These are phyloP conservation scores for Dothiorella sarmentorum DNA, from an alignment of 2,329 filamentous ascomycete species.

Conservation along the genomic window DNA sequence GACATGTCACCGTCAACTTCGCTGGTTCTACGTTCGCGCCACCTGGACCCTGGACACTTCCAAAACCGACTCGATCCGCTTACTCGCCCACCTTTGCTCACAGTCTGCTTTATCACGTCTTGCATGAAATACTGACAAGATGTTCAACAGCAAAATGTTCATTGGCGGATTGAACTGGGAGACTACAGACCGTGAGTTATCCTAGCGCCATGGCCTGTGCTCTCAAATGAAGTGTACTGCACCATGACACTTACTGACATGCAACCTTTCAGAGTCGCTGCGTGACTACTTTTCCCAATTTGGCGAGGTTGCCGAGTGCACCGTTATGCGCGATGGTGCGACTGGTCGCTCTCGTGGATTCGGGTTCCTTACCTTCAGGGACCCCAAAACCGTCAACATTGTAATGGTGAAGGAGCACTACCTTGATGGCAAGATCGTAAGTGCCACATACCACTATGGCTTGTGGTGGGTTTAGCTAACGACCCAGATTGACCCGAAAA, in stretches of 20 bases:
- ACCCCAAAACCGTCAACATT: constrained; percentile 95
- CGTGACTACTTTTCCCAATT: constrained; percentile 98
- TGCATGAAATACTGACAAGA: background rate
- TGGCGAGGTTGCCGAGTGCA: constrained; percentile 95
- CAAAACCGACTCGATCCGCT: constrained; percentile 13
- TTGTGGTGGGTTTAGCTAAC: background rate
- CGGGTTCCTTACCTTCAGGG: constrained; percentile 95
- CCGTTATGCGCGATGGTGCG: constrained; percentile 96
- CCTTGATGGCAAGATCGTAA: constrained; percentile 95
- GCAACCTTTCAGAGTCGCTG: constrained; percentile 70
- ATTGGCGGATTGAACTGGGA: constrained; percentile 99
- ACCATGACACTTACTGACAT: constrained; percentile 27
- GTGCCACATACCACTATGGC: constrained; percentile 33
- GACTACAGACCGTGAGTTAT: constrained; percentile 85
- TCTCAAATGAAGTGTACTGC: background rate
- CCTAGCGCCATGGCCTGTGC: constrained; percentile 12
- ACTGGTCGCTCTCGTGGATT: constrained; percentile 94
- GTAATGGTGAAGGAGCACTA: constrained; percentile 99
- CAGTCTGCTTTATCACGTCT: constrained; percentile 29
- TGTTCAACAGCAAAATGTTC: constrained; percentile 83
- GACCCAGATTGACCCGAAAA: constrained; percentile 89
- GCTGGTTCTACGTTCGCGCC: background rate
- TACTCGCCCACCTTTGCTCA: constrained; percentile 19
- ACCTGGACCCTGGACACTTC: background rate
- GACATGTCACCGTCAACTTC: background rate